Percentiles rank a stretch among this genome's conserved stretches.
These are phyloP conservation scores for Aschersonia sp. DNA, from an alignment of 2,329 filamentous ascomycete species.

Conservation along the genomic window DNA sequence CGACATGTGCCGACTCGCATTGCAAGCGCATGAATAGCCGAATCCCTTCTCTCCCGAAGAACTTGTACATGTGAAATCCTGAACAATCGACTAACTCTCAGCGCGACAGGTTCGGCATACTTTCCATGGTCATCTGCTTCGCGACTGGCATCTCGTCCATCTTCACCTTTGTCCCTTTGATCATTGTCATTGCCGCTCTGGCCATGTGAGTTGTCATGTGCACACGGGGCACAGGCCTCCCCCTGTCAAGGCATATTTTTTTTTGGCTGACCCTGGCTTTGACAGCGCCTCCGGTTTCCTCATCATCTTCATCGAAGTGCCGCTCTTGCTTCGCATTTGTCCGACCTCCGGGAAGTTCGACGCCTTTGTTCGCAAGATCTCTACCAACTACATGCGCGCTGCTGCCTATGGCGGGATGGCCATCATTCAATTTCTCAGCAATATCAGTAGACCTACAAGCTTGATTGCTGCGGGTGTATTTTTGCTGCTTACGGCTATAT, in stretches of 20 bases:
- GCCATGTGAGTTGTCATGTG: conserved; percentile 29
- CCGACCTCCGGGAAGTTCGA: conserved; percentile 88
- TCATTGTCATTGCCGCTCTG: conserved; percentile 38
- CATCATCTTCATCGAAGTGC: conserved; percentile 79
- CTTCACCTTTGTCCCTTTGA: conserved; percentile 35
- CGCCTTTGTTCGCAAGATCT: conserved; percentile 75
- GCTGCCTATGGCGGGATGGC: conserved; percentile 74
- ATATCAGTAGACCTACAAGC: conserved; percentile 49
- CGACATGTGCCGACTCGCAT: background rate
- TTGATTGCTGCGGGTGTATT: conserved; percentile 80
- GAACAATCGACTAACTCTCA: background rate
- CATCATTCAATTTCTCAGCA: conserved; percentile 70
- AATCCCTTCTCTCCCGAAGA: background rate
- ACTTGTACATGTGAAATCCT: background rate
- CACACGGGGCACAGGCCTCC: background rate
- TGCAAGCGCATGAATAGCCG: background rate
- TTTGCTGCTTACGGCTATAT: conserved; percentile 59
- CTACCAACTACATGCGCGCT: conserved; percentile 94
- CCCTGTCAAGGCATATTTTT: background rate
- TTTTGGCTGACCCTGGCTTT: background rate
- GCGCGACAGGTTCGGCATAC: conserved; percentile 44
- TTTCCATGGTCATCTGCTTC: conserved; percentile 58
- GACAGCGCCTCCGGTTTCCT: conserved; percentile 53
- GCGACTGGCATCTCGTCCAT: conserved; percentile 56
- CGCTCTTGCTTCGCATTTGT: conserved; percentile 91